phyloP scores from a whole-genome alignment of 1,284 basidiomycete genomes.

The Neonothopanus nambi region DNA sequence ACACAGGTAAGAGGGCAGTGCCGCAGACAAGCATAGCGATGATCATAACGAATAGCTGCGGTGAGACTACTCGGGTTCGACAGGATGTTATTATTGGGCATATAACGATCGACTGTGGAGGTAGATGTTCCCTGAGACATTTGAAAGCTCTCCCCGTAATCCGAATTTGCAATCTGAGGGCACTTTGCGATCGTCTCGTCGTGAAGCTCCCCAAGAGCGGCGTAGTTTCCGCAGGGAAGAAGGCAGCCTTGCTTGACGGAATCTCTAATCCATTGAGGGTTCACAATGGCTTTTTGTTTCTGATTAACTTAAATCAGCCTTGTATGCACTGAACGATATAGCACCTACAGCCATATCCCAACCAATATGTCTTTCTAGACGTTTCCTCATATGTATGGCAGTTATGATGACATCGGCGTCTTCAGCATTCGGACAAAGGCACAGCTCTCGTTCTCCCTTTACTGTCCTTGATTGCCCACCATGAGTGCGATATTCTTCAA shows the following conservation, averaged over 20 bases:
- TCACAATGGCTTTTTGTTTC: conserved; percentile 66
- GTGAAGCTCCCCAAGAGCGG: conserved; percentile 51
- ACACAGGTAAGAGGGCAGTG: conserved; percentile 63
- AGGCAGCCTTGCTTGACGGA: conserved; percentile 45
- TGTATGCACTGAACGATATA: background rate
- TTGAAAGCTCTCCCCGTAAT: conserved; percentile 11
- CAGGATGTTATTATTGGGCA: conserved; percentile 16
- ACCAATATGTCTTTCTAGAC: conserved; percentile 66
- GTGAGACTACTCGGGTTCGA: no score
- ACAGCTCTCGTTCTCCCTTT: conserved; percentile 14
- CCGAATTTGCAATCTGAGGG: conserved; percentile 31
- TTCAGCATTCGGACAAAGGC: conserved; percentile 39
- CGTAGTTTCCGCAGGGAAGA: conserved; percentile 53
- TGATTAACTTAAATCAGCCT: conserved; percentile 25
- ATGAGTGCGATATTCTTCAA: conserved; percentile 37
- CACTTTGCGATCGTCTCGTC: conserved; percentile 44
- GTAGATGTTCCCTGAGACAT: conserved; percentile 12
- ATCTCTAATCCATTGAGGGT: conserved; percentile 65
- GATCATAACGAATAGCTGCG: conserved; percentile 33
- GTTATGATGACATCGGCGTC: conserved; percentile 69
- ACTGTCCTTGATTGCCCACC: no score
- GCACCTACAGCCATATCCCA: conserved; percentile 63
- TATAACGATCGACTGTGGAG: conserved; percentile 16
- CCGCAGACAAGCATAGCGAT: conserved; percentile 59
- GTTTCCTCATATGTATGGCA: conserved; percentile 58